Percentiles rank a stretch among this genome's conserved stretches.
Conservation (phyloP, 2,329 filamentous ascomycete genomes). For the Domatiomyces globalis region DNA sequence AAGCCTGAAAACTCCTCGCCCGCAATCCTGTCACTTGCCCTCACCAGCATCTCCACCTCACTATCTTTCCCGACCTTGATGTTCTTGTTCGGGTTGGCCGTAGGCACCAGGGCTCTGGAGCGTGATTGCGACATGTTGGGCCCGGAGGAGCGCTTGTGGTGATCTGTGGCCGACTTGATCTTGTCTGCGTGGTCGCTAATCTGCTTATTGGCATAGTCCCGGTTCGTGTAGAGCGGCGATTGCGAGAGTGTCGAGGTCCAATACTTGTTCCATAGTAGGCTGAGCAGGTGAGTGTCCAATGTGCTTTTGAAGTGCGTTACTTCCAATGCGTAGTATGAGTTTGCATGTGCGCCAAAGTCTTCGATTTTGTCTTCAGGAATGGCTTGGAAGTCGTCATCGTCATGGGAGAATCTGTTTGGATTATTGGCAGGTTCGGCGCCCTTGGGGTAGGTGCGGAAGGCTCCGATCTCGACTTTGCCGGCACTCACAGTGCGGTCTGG, state of each 20-base stretch:
- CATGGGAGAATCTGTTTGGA: constrained; percentile 25
- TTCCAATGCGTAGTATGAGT: constrained; percentile 78
- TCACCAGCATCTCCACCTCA: constrained; percentile 39
- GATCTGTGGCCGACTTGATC: constrained; percentile 50
- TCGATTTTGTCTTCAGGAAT: constrained; percentile 89
- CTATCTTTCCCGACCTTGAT: constrained; percentile 27
- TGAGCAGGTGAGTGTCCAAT: constrained; percentile 72
- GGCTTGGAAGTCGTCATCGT: constrained; percentile 35
- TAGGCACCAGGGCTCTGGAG: constrained; percentile 14
- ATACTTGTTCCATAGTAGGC: constrained; percentile 96
- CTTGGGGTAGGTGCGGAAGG: constrained; percentile 80
- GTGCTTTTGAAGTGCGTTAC: constrained; percentile 91
- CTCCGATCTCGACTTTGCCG: constrained; percentile 92
- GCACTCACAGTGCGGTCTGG: constrained; percentile 89
- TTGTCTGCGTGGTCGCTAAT: constrained; percentile 79
- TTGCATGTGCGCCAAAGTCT: constrained; percentile 87
- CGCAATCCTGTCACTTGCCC: constrained; percentile 43
- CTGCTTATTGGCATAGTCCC: constrained; percentile 84
- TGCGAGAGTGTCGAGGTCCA: constrained; percentile 94
- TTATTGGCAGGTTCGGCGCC: constrained; percentile 46
- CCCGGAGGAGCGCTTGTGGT: constrained; percentile 22
- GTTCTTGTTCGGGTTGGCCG: constrained; percentile 15
- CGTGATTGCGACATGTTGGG: constrained; percentile 5
- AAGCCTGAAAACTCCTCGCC: constrained; percentile 39
- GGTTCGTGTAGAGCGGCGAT: constrained; percentile 77